These are phyloP conservation scores for Cryptococcus depauperatus DNA, from an alignment of 1,284 basidiomycete genomes.

Conservation along the genomic window DNA sequence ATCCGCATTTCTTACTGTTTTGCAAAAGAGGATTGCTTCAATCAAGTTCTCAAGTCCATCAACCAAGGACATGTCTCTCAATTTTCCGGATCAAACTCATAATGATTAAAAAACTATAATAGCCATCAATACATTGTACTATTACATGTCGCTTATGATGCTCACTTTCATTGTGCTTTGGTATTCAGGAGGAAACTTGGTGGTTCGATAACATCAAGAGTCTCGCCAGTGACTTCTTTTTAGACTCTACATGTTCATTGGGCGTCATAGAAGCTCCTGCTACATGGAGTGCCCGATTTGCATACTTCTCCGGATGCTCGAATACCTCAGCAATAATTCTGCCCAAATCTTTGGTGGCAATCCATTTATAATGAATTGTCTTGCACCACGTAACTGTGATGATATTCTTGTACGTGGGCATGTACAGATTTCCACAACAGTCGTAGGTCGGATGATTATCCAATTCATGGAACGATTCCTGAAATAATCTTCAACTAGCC, in stretches of 20 bases:
- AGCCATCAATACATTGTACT: not conserved
- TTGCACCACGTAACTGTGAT: slow-evolving; percentile 10
- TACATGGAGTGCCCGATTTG: slow-evolving; percentile 5
- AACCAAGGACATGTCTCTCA: slow-evolving; percentile 5
- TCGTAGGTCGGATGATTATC: slow-evolving; percentile 13
- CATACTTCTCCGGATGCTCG: slow-evolving; percentile 5
- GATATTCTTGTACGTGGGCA: slow-evolving; percentile 7
- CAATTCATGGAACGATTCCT: not conserved
- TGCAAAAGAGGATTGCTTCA: slow-evolving; percentile 3
- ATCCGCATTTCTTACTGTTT: not conserved
- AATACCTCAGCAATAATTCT: slow-evolving; percentile 8
- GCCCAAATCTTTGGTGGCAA: slow-evolving; percentile 9
- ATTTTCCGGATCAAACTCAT: slow-evolving; percentile 8
- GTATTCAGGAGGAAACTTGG: slow-evolving; percentile 7
- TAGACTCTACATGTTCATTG: slow-evolving; percentile 6
- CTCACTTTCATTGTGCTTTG: slow-evolving; percentile 10
- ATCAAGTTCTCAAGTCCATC: slow-evolving; percentile 6
- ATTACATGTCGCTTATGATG: not conserved
- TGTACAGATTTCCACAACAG: slow-evolving; percentile 13
- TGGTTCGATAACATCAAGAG: slow-evolving; percentile 4
- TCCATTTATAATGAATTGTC: slow-evolving; percentile 3
- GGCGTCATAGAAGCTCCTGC: slow-evolving; percentile 8
- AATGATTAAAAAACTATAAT: slow-evolving; percentile 8
- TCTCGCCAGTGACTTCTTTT: slow-evolving; percentile 9
- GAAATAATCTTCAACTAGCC: slow-evolving; percentile 2